Evolutionary conservation across 2,329 filamentous ascomycete genomes (phyloP).

Genomic region (Aspergillus udagawae): DNA sequence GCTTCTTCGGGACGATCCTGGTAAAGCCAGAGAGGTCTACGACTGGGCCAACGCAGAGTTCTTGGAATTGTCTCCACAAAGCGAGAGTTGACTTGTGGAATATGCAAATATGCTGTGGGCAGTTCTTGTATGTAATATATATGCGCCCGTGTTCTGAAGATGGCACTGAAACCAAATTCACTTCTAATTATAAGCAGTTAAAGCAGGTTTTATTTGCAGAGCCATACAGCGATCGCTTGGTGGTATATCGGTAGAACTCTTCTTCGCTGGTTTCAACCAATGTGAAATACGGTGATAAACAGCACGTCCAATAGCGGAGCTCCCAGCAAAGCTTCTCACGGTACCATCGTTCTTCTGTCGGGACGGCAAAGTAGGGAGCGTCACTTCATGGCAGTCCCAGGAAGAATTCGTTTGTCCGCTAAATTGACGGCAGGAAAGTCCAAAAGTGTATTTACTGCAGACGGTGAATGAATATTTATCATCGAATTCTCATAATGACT

Average conservation of each 20-base stretch:
- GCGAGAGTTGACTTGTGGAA: not conserved
- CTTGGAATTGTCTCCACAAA: not conserved
- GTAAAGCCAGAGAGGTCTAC: slow-evolving; percentile 5
- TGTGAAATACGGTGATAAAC: not conserved
- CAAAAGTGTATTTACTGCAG: not conserved
- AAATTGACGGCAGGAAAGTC: not conserved
- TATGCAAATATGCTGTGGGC: not conserved
- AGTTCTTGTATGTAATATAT: not conserved
- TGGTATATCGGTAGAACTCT: not conserved
- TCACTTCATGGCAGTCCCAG: not conserved
- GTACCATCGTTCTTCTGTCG: not conserved
- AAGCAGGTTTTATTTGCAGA: not conserved
- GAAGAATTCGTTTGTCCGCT: not conserved
- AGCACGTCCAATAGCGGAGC: not conserved
- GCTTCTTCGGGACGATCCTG: not conserved
- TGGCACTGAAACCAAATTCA: not conserved
- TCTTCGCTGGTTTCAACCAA: not conserved
- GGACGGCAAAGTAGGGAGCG: not conserved
- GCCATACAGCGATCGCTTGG: not conserved
- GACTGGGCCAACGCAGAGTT: slow-evolving; percentile 2
- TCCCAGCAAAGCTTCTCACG: not conserved
- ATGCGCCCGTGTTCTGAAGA: not conserved
- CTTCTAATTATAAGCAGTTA: not conserved
- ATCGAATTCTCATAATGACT: not conserved
- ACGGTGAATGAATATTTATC: not conserved